phyloP scores from a whole-genome alignment of 2,329 filamentous ascomycete species.

The Cercospora sp. region DNA sequence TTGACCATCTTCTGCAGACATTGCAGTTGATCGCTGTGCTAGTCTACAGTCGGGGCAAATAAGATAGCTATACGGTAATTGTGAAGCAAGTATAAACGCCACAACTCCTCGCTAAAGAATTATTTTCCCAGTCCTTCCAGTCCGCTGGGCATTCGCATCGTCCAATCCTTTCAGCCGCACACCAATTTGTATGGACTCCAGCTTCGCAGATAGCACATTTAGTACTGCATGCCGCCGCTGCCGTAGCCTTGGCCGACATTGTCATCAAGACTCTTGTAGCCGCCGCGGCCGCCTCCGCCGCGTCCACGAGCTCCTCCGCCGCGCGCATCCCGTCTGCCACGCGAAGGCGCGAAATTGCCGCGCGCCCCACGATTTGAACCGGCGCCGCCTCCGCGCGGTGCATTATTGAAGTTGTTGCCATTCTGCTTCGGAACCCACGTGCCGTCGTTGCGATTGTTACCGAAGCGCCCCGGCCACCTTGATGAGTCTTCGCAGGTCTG shows the following conservation, averaged over 20 bases:
- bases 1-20: neutral
- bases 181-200: neutral
- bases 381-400: slow-evolving; percentile 43
- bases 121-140: neutral
- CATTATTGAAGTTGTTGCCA: slow-evolving; percentile 10
- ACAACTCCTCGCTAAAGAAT: neutral
- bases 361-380: slow-evolving; percentile 37
- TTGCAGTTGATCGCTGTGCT: neutral
- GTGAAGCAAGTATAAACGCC: neutral
- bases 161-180: neutral
- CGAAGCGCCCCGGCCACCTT: slow-evolving; percentile 31
- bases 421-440: slow-evolving; percentile 27
- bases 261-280: slow-evolving; percentile 50
- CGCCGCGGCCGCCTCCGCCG: slow-evolving; percentile 36
- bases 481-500: slow-evolving; percentile 38
- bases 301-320: slow-evolving; percentile 28
- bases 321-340: slow-evolving; percentile 43
- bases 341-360: slow-evolving; percentile 7
- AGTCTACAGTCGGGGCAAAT: neutral
- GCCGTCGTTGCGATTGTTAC: slow-evolving; percentile 27
- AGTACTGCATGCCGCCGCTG: slow-evolving; percentile 42
- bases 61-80: neutral
- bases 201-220: neutral
- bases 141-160: neutral
- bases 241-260: slow-evolving; percentile 39